These are phyloP conservation scores for Citrus mangshanensis DNA, from an alignment of 345 rosid species.

Conservation along the genomic window DNA sequence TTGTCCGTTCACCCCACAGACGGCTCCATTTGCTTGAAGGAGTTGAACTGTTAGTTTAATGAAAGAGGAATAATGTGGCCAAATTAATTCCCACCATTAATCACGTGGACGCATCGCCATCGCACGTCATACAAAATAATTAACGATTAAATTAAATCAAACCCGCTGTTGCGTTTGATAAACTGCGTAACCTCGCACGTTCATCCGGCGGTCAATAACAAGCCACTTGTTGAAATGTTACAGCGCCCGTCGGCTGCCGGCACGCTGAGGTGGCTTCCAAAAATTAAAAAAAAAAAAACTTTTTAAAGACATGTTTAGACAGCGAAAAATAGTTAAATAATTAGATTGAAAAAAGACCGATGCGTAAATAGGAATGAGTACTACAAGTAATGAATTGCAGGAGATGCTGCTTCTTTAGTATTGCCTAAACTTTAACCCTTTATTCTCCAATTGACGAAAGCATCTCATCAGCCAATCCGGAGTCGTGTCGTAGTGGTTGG, in stretches of 20 bases:
- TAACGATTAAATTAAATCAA: background rate
- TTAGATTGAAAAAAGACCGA: background rate
- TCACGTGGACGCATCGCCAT: slow-evolving; percentile 31
- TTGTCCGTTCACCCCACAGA: too few relatives aligned
- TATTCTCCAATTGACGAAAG: slow-evolving; percentile 9
- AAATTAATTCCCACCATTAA: slow-evolving; percentile 28
- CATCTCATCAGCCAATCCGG: slow-evolving; percentile 8
- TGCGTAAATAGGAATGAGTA: background rate
- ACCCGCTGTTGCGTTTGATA: background rate
- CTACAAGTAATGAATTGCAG: too few relatives aligned
- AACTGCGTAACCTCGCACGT: background rate
- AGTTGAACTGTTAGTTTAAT: too few relatives aligned
- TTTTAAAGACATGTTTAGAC: background rate
- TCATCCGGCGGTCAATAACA: background rate
- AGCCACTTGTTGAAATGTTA: background rate
- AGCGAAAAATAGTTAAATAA: too few relatives aligned
- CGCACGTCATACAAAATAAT: slow-evolving; percentile 13
- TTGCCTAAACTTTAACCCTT: background rate
- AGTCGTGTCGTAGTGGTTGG: background rate
- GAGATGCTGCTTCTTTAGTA: background rate
- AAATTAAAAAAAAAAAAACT: background rate
- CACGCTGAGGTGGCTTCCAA: slow-evolving; percentile 10
- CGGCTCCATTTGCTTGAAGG: too few relatives aligned
- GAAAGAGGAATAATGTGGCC: slow-evolving; percentile 10
- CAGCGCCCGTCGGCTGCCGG: slow-evolving; percentile 3